phyloP scores from a whole-genome alignment of 768 basidiomycete species.

The Crucibulum laeve region DNA sequence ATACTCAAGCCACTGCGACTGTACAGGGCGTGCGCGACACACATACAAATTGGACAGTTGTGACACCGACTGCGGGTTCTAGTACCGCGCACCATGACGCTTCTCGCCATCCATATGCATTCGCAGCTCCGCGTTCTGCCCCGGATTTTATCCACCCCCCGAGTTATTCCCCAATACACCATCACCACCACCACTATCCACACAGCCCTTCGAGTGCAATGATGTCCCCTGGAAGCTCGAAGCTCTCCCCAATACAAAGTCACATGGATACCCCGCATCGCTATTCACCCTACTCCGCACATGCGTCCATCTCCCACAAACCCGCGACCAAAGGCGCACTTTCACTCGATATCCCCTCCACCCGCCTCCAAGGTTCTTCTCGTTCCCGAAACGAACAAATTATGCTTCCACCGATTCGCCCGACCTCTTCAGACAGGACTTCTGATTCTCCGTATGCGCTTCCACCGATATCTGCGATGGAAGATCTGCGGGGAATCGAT shows the following conservation, averaged over 20 bases:
- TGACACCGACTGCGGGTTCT: slow-evolving; percentile 31
- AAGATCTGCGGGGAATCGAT: slow-evolving; percentile 51
- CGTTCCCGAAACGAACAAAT: slow-evolving; percentile 22
- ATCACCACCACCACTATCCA: too few species aligned
- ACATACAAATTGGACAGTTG: slow-evolving; percentile 41
- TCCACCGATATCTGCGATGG: slow-evolving; percentile 67
- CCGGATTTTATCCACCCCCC: neutral
- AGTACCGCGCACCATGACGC: slow-evolving; percentile 11
- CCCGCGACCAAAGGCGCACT: slow-evolving; percentile 16
- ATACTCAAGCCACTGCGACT: slow-evolving; percentile 32
- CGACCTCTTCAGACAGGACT: slow-evolving; percentile 18
- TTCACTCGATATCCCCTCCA: slow-evolving; percentile 27
- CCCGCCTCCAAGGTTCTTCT: slow-evolving; percentile 6
- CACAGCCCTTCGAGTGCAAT: too few species aligned
- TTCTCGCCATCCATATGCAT: neutral
- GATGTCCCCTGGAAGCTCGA: neutral
- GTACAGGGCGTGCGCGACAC: slow-evolving; percentile 23
- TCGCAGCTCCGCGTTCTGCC: slow-evolving; percentile 1
- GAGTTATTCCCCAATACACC: too few species aligned
- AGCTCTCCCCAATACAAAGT: neutral
- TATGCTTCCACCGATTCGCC: slow-evolving; percentile 37
- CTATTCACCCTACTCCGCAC: slow-evolving; percentile 12
- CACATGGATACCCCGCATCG: slow-evolving; percentile 2
- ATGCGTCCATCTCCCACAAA: slow-evolving; percentile 20
- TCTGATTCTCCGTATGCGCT: slow-evolving; percentile 45